These are phyloP conservation scores for Termitomyces sp. DNA, from an alignment of 768 basidiomycete species.

Conservation along the genomic window DNA sequence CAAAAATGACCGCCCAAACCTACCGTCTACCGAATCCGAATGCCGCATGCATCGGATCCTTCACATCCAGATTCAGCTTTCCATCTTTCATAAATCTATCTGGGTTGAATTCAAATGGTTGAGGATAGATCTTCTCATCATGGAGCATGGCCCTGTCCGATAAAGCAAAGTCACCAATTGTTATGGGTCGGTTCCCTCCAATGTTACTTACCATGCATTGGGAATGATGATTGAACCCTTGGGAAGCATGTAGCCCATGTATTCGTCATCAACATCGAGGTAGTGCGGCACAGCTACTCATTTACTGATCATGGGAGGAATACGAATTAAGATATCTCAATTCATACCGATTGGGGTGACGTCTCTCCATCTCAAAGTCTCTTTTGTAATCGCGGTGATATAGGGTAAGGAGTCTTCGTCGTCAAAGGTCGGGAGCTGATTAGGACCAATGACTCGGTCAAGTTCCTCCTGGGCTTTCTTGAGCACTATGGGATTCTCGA, in stretches of 20 bases:
- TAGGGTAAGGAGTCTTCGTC: slow-evolving; percentile 27
- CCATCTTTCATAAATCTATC: slow-evolving; percentile 32
- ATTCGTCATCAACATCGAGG: slow-evolving; percentile 28
- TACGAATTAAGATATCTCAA: neutral
- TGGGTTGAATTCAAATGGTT: slow-evolving; percentile 30
- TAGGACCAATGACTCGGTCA: slow-evolving; percentile 23
- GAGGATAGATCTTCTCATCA: slow-evolving; percentile 27
- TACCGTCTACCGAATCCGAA: slow-evolving; percentile 21
- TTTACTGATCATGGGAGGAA: neutral
- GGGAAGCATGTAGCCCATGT: slow-evolving; percentile 32
- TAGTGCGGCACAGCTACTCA: slow-evolving; percentile 27
- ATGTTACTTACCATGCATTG: slow-evolving; percentile 25
- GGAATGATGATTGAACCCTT: slow-evolving; percentile 24
- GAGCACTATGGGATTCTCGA: slow-evolving; percentile 24
- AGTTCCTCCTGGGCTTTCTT: slow-evolving; percentile 27
- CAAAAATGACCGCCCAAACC: neutral
- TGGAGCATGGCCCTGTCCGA: slow-evolving; percentile 30
- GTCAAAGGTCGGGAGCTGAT: slow-evolving; percentile 26
- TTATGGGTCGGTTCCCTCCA: neutral
- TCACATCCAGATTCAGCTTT: slow-evolving; percentile 13
- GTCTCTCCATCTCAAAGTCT: slow-evolving; percentile 26
- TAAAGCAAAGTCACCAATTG: neutral
- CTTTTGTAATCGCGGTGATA: slow-evolving; percentile 28
- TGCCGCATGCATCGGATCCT: slow-evolving; percentile 7
- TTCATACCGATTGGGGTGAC: slow-evolving; percentile 21